phyloP scores from a whole-genome alignment of 768 basidiomycete genomes.

The Pluteus cervinus region DNA sequence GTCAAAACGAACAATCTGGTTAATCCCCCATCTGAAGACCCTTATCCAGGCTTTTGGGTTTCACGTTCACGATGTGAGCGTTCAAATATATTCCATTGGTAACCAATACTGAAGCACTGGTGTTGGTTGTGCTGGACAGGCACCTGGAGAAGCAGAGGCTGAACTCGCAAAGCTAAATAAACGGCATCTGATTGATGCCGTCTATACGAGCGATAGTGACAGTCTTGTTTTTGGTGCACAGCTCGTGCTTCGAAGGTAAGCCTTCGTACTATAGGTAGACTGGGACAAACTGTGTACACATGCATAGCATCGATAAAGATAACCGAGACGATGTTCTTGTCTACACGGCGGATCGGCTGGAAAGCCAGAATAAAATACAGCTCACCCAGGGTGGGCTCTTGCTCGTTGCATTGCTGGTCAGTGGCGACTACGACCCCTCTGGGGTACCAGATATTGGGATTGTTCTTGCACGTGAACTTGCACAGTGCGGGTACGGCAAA shows the following conservation, averaged over 20 bases:
- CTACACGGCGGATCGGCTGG: no score
- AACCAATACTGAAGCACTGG: no score
- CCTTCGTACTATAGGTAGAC: no score
- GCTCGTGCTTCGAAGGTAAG: slow-evolving; percentile 7
- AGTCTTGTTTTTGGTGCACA: slow-evolving; percentile 12
- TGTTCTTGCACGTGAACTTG: no score
- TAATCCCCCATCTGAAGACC: slow-evolving; percentile 16
- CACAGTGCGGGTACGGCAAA: no score
- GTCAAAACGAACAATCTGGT: slow-evolving; percentile 21
- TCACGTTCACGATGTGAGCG: slow-evolving; percentile 20
- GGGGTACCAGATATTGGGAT: no score
- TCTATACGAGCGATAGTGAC: slow-evolving; percentile 15
- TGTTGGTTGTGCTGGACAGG: slow-evolving; percentile 5
- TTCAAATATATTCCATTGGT: no score
- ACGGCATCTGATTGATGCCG: slow-evolving; percentile 1
- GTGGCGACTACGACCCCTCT: slow-evolving; percentile 3
- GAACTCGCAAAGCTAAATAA: slow-evolving; percentile 7
- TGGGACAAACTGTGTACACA: no score
- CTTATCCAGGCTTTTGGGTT: slow-evolving; percentile 38
- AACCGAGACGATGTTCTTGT: no score
- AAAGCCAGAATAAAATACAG: not conserved
- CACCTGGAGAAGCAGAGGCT: slow-evolving; percentile 15
- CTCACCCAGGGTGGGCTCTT: not conserved
- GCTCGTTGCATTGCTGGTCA: not conserved
- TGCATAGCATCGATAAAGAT: no score